Evolutionary conservation across 1,139 yeast species (phyloP).

Genomic region (Tardiomyces digboiensis): DNA sequence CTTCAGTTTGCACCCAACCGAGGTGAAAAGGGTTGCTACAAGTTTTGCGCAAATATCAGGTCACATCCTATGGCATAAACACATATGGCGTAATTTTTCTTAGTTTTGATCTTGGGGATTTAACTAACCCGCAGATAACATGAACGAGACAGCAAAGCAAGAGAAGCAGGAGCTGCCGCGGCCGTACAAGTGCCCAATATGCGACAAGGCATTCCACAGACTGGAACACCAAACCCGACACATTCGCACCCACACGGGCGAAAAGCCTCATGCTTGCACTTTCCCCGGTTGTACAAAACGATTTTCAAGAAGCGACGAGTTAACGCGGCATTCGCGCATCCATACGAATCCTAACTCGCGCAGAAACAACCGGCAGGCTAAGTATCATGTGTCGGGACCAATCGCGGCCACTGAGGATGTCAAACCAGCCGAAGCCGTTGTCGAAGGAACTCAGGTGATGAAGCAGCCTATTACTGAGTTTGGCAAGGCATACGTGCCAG

Average conservation of each 20-base stretch:
- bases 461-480: background rate
- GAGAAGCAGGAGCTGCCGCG: constrained; percentile 32
- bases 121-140: too few relatives aligned
- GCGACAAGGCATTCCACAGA: constrained; percentile 87
- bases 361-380: constrained; percentile 30
- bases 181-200: constrained; percentile 87
- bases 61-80: too few relatives aligned
- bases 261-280: constrained; percentile 83
- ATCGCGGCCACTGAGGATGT: background rate
- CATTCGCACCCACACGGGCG: constrained; percentile 93
- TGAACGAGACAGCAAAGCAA: background rate
- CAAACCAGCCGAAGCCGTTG: background rate
- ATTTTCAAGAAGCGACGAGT: constrained; percentile 82
- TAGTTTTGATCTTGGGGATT: too few relatives aligned
- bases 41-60: too few relatives aligned
- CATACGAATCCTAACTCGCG: constrained; percentile 73
- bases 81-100: too few relatives aligned
- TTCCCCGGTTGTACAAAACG: constrained; percentile 83
- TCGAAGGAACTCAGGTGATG: background rate
- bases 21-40: too few relatives aligned
- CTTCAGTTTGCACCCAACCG: too few relatives aligned
- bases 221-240: constrained; percentile 93
- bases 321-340: constrained; percentile 81
- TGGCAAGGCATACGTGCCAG: background rate
- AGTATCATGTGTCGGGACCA: background rate